phyloP scores from a whole-genome alignment of 495 filamentous ascomycete species.

The Aspergillus indologenus region DNA sequence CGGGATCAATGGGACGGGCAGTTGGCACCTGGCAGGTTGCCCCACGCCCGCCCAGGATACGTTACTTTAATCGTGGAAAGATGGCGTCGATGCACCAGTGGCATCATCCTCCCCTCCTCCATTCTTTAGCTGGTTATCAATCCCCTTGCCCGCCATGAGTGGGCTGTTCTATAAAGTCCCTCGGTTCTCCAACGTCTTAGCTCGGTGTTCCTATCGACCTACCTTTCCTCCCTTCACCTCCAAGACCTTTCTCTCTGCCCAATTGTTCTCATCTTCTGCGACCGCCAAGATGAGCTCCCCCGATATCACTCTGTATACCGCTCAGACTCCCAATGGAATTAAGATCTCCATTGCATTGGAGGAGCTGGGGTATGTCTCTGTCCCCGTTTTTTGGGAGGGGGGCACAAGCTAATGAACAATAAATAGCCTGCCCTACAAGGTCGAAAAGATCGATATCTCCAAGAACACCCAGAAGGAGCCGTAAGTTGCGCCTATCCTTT shows the following conservation, averaged over 20 bases:
- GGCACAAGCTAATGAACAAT: conserved; percentile 16
- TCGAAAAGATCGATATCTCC: conserved; percentile 64
- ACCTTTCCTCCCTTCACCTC: background rate
- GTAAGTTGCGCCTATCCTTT: conserved; percentile 37
- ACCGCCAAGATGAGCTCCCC: conserved; percentile 36
- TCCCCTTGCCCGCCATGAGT: too few species aligned
- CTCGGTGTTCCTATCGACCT: background rate
- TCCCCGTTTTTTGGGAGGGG: background rate
- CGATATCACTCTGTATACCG: conserved; percentile 48
- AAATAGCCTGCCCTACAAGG: conserved; percentile 54
- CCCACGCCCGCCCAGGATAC: too few species aligned
- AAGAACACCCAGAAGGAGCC: conserved; percentile 78
- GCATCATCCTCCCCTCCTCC: conserved; percentile 3
- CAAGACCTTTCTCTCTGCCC: conserved; percentile 2
- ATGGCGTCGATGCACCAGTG: too few species aligned
- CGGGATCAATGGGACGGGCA: background rate
- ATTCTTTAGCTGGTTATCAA: too few species aligned
- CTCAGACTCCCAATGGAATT: conserved; percentile 54
- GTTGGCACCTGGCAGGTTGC: too few species aligned
- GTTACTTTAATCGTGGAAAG: too few species aligned
- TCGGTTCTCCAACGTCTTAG: background rate
- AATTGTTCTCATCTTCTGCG: background rate
- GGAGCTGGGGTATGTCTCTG: conserved; percentile 60
- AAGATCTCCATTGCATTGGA: conserved; percentile 90
- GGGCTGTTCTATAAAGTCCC: conserved; percentile 5